These are phyloP conservation scores for Pseudonectria foliicola DNA, from an alignment of 2,329 filamentous ascomycete species.

Conservation along the genomic window DNA sequence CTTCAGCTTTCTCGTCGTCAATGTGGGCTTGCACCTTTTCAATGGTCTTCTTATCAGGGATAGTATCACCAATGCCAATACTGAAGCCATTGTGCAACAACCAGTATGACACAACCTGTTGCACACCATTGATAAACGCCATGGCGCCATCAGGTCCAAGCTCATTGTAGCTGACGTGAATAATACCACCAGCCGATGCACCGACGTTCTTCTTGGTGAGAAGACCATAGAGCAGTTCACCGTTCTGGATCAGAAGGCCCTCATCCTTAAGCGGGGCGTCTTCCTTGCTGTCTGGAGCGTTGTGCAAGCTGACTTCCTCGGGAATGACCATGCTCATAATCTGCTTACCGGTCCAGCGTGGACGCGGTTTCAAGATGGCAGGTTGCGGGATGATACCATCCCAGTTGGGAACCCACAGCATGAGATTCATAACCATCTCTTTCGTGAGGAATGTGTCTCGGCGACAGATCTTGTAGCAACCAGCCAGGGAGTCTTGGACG, in stretches of 20 bases:
- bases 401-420: conserved; percentile 98
- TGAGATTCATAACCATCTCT: conserved; percentile 90
- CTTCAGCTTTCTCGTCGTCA: conserved; percentile 71
- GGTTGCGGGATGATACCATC: conserved; percentile 89
- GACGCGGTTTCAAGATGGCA: conserved; percentile 86
- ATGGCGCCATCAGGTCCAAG: conserved; percentile 80
- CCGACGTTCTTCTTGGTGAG: conserved; percentile 92
- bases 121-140: conserved; percentile 91
- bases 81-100: conserved; percentile 93
- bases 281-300: conserved; percentile 53
- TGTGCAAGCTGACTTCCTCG: conserved; percentile 70
- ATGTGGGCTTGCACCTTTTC: conserved; percentile 78
- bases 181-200: conserved; percentile 80
- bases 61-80: conserved; percentile 97
- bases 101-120: conserved; percentile 96
- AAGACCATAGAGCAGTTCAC: conserved; percentile 84
- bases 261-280: conserved; percentile 64
- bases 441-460: conserved; percentile 87
- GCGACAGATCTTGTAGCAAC: conserved; percentile 93
- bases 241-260: conserved; percentile 75
- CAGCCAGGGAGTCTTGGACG: conserved; percentile 93
- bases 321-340: conserved; percentile 92
- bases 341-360: conserved; percentile 97
- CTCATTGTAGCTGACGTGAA: conserved; percentile 96
- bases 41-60: conserved; percentile 82